Percentiles rank a stretch among this genome's conserved stretches.
phyloP scores from a whole-genome alignment of 495 filamentous ascomycete species.

The Durotheca rogersii region DNA sequence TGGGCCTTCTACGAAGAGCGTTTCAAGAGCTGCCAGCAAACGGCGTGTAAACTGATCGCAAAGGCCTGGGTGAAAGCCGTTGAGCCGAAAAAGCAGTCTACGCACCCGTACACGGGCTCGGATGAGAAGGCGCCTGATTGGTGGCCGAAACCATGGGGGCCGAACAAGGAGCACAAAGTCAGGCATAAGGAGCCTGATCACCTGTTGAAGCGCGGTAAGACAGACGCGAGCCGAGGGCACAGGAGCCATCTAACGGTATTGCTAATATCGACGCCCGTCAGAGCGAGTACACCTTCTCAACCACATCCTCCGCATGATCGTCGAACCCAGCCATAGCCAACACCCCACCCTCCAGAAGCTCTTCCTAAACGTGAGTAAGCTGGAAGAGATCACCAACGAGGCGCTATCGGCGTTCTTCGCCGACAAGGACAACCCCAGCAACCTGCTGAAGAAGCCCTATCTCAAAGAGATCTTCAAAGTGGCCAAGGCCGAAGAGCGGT shows the following conservation, averaged over 20 bases:
- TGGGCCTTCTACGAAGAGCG: constrained; percentile 63
- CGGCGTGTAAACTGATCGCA: constrained; percentile 68
- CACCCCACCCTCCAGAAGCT: constrained; percentile 41
- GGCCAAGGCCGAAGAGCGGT: constrained; percentile 63
- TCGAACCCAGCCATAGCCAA: constrained; percentile 46
- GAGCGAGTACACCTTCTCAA: constrained; percentile 62
- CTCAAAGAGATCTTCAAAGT: constrained; percentile 70
- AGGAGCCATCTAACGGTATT: too few relatives aligned
- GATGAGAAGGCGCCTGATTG: constrained; percentile 69
- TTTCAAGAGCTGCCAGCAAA: constrained; percentile 70
- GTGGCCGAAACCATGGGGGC: constrained; percentile 69
- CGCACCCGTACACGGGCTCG: constrained; percentile 75
- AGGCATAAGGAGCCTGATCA: constrained; percentile 87
- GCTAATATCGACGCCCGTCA: constrained; percentile 28
- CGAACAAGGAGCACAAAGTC: constrained; percentile 38
- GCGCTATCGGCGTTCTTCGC: constrained; percentile 47
- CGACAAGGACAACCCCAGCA: constrained; percentile 45
- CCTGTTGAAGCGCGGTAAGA: constrained; percentile 69
- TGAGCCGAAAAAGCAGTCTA: constrained; percentile 82
- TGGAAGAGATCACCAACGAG: constrained; percentile 51
- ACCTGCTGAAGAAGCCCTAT: constrained; percentile 44
- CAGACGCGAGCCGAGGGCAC: too few relatives aligned
- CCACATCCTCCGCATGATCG: constrained; percentile 62
- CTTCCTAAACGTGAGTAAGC: constrained; percentile 43
- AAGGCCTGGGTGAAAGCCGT: constrained; percentile 83